Evolutionary conservation across 129 eudicot species (phyloP), one percentile per base, ranked within the genome.

Genomic region (Flaveria bidentis): DNA sequence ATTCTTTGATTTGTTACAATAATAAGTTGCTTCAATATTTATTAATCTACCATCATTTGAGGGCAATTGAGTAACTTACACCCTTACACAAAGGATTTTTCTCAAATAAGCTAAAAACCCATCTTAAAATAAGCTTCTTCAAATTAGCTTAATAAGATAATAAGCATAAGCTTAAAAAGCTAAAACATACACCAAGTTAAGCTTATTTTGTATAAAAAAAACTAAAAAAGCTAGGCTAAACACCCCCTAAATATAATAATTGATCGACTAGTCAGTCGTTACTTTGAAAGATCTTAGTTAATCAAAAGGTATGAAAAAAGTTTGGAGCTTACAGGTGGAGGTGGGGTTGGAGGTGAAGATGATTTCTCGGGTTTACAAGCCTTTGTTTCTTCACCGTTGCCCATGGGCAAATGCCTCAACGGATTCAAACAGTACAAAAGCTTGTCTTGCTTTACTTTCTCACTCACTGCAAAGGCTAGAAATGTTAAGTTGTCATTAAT

Each of bases 261-360:
- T 12, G 67, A 61, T 13, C 41, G 6, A 61, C 67, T 12, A 61
- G 13, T 25, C 2, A 6, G 9, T 13, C 46, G 15, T 68, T 69
- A 56, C 50, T 25, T 41, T 18, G 20, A 30, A 41, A 55, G 52
- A 2, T 13, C 16, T 47, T 67, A 49, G 33, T 57, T 39, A 11
- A 25, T 15, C 16, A 16, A 3, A 1, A 53, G 23, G 55, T 12
- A 84, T 57, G 39, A 60, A 72, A 6, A 26, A n/a, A 20, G 45
- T 14, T 70, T 63, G 52, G 44, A 42, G 55, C 89, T 83, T 84
- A 88, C 93, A 67, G 70, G 85, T 39, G 83, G 74, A 67, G 91
- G 86, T 72, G 95, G 78, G 63, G 70, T 84, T 61, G 85, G 74
- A 67, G 95, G 86, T 73, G 95, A 81, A 84, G 91, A 80, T 49